These are phyloP conservation scores for Candida quercuum DNA, from an alignment of 805 yeast genomes.

Conservation along the genomic window DNA sequence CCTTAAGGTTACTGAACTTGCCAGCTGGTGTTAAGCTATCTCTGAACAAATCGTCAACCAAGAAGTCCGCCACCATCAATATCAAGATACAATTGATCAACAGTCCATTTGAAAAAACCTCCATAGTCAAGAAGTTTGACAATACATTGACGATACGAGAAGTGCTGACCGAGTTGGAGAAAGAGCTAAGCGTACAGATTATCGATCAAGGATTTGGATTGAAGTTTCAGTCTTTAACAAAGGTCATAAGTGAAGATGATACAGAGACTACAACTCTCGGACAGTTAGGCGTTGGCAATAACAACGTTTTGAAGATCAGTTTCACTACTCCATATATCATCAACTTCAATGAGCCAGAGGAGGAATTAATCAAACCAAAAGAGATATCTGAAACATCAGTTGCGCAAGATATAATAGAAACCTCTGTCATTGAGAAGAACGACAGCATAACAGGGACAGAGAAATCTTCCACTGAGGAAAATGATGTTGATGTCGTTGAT, in stretches of 20 bases:
- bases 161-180: constrained; percentile 14
- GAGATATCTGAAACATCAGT: too few species aligned
- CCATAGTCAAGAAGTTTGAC: constrained; percentile 21
- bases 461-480: too few species aligned
- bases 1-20: constrained; percentile 37
- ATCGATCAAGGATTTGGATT: constrained; percentile 11
- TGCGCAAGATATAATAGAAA: too few species aligned
- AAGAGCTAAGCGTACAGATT: constrained; percentile 12
- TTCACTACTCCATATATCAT: constrained; percentile 1
- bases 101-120: constrained; percentile 17
- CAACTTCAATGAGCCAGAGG: not conserved
- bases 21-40: constrained; percentile 40
- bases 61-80: constrained; percentile 16
- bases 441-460: too few species aligned
- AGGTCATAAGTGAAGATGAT: constrained; percentile 10
- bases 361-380: too few species aligned
- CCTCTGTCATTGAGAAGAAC: too few species aligned
- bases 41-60: constrained; percentile 14
- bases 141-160: constrained; percentile 10
- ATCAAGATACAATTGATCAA: constrained; percentile 27
- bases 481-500: too few species aligned
- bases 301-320: constrained; percentile 21
- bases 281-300: constrained; percentile 20
- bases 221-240: constrained; percentile 18
- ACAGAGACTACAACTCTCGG: constrained; percentile 7